Evolutionary conservation across 2,329 filamentous ascomycete genomes (phyloP).

Genomic region (Penicillium sclerotigenum): DNA sequence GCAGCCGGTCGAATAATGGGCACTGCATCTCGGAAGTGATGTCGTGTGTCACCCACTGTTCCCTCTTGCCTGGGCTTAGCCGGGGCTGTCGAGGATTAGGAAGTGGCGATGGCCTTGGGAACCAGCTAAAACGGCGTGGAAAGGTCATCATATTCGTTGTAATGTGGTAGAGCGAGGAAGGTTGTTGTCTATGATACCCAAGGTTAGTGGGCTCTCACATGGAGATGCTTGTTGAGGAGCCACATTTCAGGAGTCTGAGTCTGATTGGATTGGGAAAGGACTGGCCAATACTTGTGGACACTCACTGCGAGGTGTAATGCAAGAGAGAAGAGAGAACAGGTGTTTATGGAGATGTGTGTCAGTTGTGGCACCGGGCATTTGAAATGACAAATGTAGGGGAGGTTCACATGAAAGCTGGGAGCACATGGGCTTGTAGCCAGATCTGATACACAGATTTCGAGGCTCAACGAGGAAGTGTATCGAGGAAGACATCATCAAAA

Average conservation of each 20-base stretch:
- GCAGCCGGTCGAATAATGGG: neutral
- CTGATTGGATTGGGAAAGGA: neutral
- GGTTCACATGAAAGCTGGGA: neutral
- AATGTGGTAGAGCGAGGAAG: too few relatives aligned
- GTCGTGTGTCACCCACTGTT: neutral
- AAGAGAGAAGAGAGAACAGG: too few relatives aligned
- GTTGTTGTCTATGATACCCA: neutral
- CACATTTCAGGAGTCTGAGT: neutral
- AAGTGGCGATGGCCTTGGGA: neutral
- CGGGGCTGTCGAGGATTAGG: neutral
- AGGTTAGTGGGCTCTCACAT: neutral
- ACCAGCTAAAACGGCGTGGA: neutral
- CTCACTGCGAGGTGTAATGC: neutral
- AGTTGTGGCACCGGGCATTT: neutral
- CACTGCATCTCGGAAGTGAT: neutral
- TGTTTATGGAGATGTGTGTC: neutral
- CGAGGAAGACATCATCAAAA: neutral
- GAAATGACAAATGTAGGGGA: too few relatives aligned
- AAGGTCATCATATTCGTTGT: neutral
- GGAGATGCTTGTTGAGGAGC: neutral
- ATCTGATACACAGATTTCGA: neutral
- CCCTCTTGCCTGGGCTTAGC: neutral
- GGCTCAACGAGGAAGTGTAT: too few relatives aligned
- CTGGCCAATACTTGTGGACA: neutral
- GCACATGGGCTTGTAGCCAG: neutral